Evolutionary conservation across 73 alveolate genomes (phyloP).

Genomic region (Paramecium caudatum): DNA sequence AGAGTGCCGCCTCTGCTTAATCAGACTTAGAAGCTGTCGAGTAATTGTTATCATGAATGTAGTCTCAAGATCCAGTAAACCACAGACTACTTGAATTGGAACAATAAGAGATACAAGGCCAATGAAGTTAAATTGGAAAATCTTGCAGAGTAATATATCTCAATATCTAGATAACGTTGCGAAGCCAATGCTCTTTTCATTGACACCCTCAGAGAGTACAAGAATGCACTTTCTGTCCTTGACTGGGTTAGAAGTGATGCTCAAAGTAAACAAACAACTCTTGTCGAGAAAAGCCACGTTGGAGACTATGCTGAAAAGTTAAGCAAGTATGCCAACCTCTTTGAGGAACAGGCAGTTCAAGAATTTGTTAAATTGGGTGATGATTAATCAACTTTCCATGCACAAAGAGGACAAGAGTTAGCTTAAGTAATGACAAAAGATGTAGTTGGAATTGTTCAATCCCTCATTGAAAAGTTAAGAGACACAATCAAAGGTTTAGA

Average conservation of each 20-base stretch:
- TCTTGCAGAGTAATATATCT: slow-evolving; percentile 19
- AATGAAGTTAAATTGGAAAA: slow-evolving; percentile 48
- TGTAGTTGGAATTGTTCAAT: slow-evolving; percentile 58
- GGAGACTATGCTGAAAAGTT: slow-evolving; percentile 67
- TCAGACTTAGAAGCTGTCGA: slow-evolving; percentile 34
- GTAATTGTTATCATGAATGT: not conserved
- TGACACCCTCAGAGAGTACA: slow-evolving; percentile 62
- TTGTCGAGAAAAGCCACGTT: slow-evolving; percentile 30
- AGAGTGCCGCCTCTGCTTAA: slow-evolving; percentile 55
- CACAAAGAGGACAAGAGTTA: not conserved
- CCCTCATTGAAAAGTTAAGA: slow-evolving; percentile 51
- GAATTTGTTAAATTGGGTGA: slow-evolving; percentile 65
- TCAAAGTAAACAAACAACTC: not conserved
- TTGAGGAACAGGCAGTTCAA: slow-evolving; percentile 65
- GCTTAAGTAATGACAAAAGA: slow-evolving; percentile 41
- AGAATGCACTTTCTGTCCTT: slow-evolving; percentile 63
- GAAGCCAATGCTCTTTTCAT: slow-evolving; percentile 69
- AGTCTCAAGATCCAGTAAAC: slow-evolving; percentile 60
- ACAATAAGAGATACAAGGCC: slow-evolving; percentile 57
- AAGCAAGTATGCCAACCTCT: slow-evolving; percentile 59
- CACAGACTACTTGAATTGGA: slow-evolving; percentile 66
- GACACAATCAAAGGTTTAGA: slow-evolving; percentile 44
- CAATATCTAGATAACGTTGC: slow-evolving; percentile 24
- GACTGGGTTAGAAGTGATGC: slow-evolving; percentile 72
- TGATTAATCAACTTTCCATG: slow-evolving; percentile 2